Conservation (phyloP, 495 filamentous ascomycete species). For the Ramalina peruviana region DNA sequence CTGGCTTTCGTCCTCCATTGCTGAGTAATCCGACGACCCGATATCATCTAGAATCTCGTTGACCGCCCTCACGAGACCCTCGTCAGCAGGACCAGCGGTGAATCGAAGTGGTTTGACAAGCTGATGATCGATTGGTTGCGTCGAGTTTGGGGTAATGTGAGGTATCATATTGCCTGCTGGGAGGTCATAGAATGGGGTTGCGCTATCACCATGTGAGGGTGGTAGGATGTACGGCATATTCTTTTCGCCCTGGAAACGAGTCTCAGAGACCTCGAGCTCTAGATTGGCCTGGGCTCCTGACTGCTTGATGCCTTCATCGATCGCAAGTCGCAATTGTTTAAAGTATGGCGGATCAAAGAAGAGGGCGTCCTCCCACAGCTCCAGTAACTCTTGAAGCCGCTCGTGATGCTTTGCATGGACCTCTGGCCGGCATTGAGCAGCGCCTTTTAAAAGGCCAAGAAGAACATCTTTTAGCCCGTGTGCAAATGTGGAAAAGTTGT, state of each 20-base stretch:
- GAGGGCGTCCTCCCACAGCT: slow-evolving; percentile 55
- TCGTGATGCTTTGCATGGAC: slow-evolving; percentile 49
- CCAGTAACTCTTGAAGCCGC: slow-evolving; percentile 45
- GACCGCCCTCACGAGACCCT: slow-evolving; percentile 47
- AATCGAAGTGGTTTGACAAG: slow-evolving; percentile 65
- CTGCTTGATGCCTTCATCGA: slow-evolving; percentile 18
- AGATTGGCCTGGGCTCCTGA: not conserved
- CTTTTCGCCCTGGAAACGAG: slow-evolving; percentile 25
- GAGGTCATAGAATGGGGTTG: slow-evolving; percentile 68
- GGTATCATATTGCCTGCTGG: slow-evolving; percentile 73
- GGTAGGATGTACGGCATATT: slow-evolving; percentile 58
- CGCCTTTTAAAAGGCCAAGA: slow-evolving; percentile 43
- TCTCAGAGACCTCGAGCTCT: not conserved
- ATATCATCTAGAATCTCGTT: slow-evolving; percentile 55
- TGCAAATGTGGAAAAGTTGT: slow-evolving; percentile 36
- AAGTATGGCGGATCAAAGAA: slow-evolving; percentile 52
- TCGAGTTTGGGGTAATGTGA: slow-evolving; percentile 63
- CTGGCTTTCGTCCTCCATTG: slow-evolving; percentile 27
- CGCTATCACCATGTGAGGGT: slow-evolving; percentile 59
- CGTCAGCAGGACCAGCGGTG: slow-evolving; percentile 54
- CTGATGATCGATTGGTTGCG: slow-evolving; percentile 53
- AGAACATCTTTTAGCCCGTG: slow-evolving; percentile 47
- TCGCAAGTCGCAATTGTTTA: slow-evolving; percentile 40
- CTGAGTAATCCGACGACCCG: slow-evolving; percentile 42
- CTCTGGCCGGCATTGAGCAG: slow-evolving; percentile 42